Evolutionary conservation across 2,329 filamentous ascomycete genomes (phyloP), one percentile per base, ranked within the genome.

Genomic region (Hypomyces perniciosus): DNA sequence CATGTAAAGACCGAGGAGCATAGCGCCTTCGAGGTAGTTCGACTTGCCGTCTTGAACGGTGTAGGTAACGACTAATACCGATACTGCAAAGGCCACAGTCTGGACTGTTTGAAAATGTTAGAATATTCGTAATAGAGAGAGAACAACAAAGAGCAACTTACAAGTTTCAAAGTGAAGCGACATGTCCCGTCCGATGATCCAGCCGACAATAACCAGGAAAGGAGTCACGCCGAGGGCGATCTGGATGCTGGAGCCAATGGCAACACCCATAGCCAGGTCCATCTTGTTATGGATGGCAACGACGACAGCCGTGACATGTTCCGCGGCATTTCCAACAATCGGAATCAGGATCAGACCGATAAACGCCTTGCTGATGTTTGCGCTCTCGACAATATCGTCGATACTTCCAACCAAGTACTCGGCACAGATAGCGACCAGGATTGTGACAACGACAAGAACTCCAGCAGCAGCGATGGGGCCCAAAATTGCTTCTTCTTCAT

Each of bases 171-270:
- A 93, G 64, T 87, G 85, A 39, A 92, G 76, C 6, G 85, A 86
- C 86, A 90, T 90, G 27, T 81, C 78, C 56, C 81, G 72, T 48
- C 78, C 77, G 68, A 88, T 81, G 58, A 86, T 83, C 88, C 88
- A 92, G 54, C 87, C 88, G 35, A 91, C 75, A 57, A 92, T 83
- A 48, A 92, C 88, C 48, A 92, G 74, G 69, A 87, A 85, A 0
- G 88, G 88, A 1, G 88, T 91, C 44, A 92, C 87, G 41, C 90
- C 83, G 42, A 92, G 75, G 26, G 88, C 87, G 61, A 92, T 92
- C 68, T 92, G 88, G 65, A 92, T 84, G 66, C 85, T 88, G 53
- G 85, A 89, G 42, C 88, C 88, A 61, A 92, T 87, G 29, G 88
- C 88, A 46, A 92, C 87, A 39, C 86, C 85, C 73, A 92, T 88